Evolutionary conservation across 2,329 filamentous ascomycete species (phyloP), one percentile per base, ranked within the genome.

Genomic region (Rutstroemia sp.): DNA sequence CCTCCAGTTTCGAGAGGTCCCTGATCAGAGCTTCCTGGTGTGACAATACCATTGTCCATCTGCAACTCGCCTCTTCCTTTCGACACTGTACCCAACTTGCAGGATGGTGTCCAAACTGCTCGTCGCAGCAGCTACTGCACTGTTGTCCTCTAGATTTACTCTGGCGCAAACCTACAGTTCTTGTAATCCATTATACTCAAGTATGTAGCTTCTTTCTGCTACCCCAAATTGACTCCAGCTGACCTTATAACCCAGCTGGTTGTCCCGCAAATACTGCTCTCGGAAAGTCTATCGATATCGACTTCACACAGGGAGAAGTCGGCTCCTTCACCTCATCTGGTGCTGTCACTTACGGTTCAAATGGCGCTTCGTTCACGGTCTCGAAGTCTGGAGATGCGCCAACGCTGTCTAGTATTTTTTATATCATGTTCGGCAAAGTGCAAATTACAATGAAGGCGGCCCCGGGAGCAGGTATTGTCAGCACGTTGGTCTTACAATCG

Each of bases 371-470:
- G 16, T 95, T 99, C 70, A 91, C 89, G 25, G 86, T 99, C 52
- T 73, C 82, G 52, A 76, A 84, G 67, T 78, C 84, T 51, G 92
- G 92, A 57, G 89, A 99, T 69, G 82, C 90, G 3, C 94, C 94
- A 0, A 87, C 92, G 70, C 82, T 99, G 59, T 80, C 81, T 62
- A 95, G 91, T 59, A 83, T 94, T 67, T 97, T 95, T 82, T 97
- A 96, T 78, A 96, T 99, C 75, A 97, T 99, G 94, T 99, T 96
- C 71, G 94, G 94, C 63, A 88, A 86, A 61, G 88, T 96, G 68
- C 88, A 95, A 63, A 82, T 92, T 63, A 86, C 83, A 34, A 80
- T 96, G 76, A 92, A 92, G 73, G 84, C 89, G 25, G 91, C 94
- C 9, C 86, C 91, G 0, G 94, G 94, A 7, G 84, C 82, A 9